A percentile compares a stretch with the other conserved stretches of the same genome.
These are phyloP conservation scores for Phytophthora cactorum DNA, from an alignment of 352 stramenopile genomes.

Conservation along the genomic window DNA sequence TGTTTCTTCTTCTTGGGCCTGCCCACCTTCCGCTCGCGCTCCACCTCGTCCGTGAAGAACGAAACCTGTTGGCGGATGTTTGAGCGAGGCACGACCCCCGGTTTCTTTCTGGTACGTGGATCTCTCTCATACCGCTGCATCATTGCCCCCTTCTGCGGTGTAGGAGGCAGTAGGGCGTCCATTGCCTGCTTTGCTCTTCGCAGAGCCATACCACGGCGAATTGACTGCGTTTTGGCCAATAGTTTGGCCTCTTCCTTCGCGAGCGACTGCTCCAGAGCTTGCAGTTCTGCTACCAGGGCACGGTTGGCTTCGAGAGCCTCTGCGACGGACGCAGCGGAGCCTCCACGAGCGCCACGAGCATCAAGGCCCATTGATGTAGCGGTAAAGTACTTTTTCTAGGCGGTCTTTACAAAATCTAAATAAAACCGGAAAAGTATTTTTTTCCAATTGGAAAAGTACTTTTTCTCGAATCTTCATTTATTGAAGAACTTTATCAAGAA, in stretches of 20 bases:
- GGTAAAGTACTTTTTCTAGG: background rate
- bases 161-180: slow-evolving; percentile 32
- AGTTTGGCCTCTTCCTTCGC: slow-evolving; percentile 47
- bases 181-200: slow-evolving; percentile 60
- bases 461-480: too few species aligned
- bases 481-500: background rate
- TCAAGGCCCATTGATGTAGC: slow-evolving; percentile 14
- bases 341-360: slow-evolving; percentile 8
- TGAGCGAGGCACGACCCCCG: slow-evolving; percentile 49
- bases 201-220: slow-evolving; percentile 60
- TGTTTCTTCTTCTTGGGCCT: slow-evolving; percentile 41
- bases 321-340: slow-evolving; percentile 11
- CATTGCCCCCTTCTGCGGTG: background rate
- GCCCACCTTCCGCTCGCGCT: slow-evolving; percentile 22
- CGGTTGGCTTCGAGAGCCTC: slow-evolving; percentile 53
- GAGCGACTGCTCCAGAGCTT: slow-evolving; percentile 39
- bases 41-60: slow-evolving; percentile 65
- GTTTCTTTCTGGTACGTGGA: slow-evolving; percentile 3
- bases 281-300: slow-evolving; percentile 50
- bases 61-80: slow-evolving; percentile 65
- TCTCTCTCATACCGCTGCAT: slow-evolving; percentile 13
- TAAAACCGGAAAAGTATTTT: background rate
- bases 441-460: background rate
- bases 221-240: slow-evolving; percentile 42
- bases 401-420: too few species aligned